Evolutionary conservation across 176 grass and related monocot species (phyloP).

Genomic region (Musa acuminata): DNA sequence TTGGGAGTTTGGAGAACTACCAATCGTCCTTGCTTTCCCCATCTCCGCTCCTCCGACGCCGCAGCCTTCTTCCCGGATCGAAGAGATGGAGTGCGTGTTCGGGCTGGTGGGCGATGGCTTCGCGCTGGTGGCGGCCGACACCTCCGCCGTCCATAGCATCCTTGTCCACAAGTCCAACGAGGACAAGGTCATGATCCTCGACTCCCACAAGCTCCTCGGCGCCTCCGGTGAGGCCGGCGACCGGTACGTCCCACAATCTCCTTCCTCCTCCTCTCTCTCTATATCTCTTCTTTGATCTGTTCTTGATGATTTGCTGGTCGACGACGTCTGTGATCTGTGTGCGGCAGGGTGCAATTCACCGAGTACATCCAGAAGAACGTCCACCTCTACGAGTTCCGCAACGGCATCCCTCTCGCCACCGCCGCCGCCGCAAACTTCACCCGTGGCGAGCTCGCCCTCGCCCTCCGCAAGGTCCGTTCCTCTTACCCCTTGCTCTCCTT

Average conservation of each 20-base stretch:
- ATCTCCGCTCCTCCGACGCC: neutral
- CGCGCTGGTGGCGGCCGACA: slow-evolving; percentile 77
- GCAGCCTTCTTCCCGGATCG: neutral
- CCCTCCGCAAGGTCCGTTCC: slow-evolving; percentile 61
- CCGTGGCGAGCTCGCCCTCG: slow-evolving; percentile 87
- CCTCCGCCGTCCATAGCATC: slow-evolving; percentile 81
- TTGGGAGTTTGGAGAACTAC: too few relatives aligned
- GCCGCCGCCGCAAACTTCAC: slow-evolving; percentile 92
- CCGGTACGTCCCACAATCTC: slow-evolving; percentile 32
- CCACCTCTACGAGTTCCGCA: slow-evolving; percentile 95
- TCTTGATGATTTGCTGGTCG: neutral
- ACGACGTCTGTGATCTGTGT: neutral
- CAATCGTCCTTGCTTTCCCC: neutral
- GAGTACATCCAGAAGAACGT: slow-evolving; percentile 99
- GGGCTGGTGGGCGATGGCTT: slow-evolving; percentile 78
- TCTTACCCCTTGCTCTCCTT: too few relatives aligned
- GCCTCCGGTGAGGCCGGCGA: slow-evolving; percentile 92
- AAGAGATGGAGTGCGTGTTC: slow-evolving; percentile 74
- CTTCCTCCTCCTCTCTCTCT: neutral
- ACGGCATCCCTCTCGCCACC: slow-evolving; percentile 76
- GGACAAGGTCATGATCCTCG: slow-evolving; percentile 96
- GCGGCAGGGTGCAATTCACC: slow-evolving; percentile 78
- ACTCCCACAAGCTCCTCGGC: slow-evolving; percentile 96
- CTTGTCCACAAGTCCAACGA: slow-evolving; percentile 64
- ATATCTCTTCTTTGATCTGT: slow-evolving; percentile 26